Percentiles rank a stretch among this genome's conserved stretches.
These are phyloP conservation scores for Bombardia bombarda DNA, from an alignment of 495 filamentous ascomycete genomes.

Conservation along the genomic window DNA sequence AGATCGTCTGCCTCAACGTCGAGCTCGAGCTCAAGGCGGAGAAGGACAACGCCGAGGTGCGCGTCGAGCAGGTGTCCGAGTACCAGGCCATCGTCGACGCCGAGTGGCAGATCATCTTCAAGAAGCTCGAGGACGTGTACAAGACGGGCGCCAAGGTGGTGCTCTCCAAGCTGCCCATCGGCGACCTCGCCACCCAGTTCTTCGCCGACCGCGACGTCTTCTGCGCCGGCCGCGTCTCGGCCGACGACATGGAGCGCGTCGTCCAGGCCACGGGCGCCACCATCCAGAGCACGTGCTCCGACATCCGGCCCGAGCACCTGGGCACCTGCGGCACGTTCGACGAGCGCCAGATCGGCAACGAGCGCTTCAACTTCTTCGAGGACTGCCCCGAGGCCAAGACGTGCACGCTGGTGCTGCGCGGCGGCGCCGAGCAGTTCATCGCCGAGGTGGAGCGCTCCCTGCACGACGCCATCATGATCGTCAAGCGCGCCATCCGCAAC, in stretches of 20 bases:
- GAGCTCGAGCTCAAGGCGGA: slow-evolving; percentile 96
- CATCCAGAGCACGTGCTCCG: slow-evolving; percentile 92
- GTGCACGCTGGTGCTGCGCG: slow-evolving; percentile 90
- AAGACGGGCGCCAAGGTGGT: slow-evolving; percentile 95
- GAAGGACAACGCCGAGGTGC: slow-evolving; percentile 97
- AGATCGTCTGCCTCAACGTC: slow-evolving; percentile 93
- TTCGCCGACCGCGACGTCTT: slow-evolving; percentile 98
- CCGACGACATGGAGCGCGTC: slow-evolving; percentile 93
- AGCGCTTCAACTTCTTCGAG: slow-evolving; percentile 97
- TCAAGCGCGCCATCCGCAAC: slow-evolving; percentile 93
- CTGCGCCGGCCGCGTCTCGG: slow-evolving; percentile 88
- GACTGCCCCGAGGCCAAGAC: slow-evolving; percentile 93
- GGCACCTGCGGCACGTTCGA: slow-evolving; percentile 88
- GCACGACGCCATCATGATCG: slow-evolving; percentile 99
- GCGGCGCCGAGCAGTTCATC: slow-evolving; percentile 97
- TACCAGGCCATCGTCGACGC: slow-evolving; percentile 99
- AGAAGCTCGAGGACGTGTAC: slow-evolving; percentile 91
- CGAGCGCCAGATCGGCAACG: slow-evolving; percentile 92
- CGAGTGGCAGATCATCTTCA: slow-evolving; percentile 99
- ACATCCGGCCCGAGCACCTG: slow-evolving; percentile 82
- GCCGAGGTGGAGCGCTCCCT: slow-evolving; percentile 95
- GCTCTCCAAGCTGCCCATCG: slow-evolving; percentile 93
- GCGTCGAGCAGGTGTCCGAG: slow-evolving; percentile 96
- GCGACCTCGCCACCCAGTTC: slow-evolving; percentile 94
- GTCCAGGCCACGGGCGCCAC: slow-evolving; percentile 88